phyloP scores from a whole-genome alignment of 1,139 yeast genomes.

The Candida glucosophila region DNA sequence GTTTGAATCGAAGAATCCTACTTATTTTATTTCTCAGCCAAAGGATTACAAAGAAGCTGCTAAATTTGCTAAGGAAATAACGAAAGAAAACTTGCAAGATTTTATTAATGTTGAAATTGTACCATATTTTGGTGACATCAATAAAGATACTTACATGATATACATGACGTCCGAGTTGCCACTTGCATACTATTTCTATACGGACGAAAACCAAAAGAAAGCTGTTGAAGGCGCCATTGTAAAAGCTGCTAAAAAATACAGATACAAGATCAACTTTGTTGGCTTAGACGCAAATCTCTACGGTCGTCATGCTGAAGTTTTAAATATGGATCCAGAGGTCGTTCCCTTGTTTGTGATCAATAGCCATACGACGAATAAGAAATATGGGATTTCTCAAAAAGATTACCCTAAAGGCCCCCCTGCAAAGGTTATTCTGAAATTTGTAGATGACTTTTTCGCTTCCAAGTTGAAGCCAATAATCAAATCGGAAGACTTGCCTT shows the following conservation, averaged over 20 bases:
- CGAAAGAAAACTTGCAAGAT: constrained; percentile 29
- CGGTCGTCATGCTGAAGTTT: constrained; percentile 84
- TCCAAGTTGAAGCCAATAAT: constrained; percentile 66
- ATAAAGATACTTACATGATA: constrained; percentile 68
- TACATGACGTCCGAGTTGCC: constrained; percentile 73
- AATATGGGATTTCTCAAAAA: constrained; percentile 58
- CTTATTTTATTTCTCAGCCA: constrained; percentile 33
- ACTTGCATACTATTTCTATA: constrained; percentile 82
- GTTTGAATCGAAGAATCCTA: constrained; percentile 14
- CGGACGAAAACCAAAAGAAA: constrained; percentile 56
- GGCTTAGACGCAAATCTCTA: constrained; percentile 74
- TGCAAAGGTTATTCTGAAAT: constrained; percentile 38
- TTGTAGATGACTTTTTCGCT: constrained; percentile 53
- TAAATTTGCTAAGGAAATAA: constrained; percentile 12
- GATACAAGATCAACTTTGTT: constrained; percentile 82
- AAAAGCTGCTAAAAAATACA: constrained; percentile 61
- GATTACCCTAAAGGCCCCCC: constrained; percentile 36
- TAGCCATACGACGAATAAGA: constrained; percentile 56
- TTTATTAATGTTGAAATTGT: constrained; percentile 65
- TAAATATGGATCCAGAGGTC: constrained; percentile 71
- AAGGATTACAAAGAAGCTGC: constrained; percentile 22
- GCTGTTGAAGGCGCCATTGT: constrained; percentile 43
- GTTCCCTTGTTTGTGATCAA: constrained; percentile 92
- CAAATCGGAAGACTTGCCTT: constrained; percentile 82
- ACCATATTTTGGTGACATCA: constrained; percentile 88